These are phyloP conservation scores for Prillingera fragicola DNA, from an alignment of 1,284 basidiomycete species.

Conservation along the genomic window DNA sequence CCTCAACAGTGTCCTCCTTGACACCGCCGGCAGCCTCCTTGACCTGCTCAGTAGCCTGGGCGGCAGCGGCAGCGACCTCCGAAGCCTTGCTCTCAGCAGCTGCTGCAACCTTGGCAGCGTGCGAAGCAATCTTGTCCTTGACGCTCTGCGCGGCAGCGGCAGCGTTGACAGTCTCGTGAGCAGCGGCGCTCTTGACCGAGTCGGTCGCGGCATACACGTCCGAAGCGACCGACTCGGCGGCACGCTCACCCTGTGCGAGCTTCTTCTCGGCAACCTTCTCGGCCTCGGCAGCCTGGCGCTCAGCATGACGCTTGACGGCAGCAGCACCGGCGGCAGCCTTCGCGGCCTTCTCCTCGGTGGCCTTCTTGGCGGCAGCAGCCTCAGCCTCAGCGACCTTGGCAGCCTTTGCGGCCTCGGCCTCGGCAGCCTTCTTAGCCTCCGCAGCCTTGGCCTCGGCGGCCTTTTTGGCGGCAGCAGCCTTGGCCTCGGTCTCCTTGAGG, in stretches of 20 bases:
- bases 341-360: slow-evolving; percentile 1
- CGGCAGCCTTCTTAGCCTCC: slow-evolving; percentile 14
- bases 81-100: neutral
- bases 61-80: slow-evolving; percentile 1
- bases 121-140: slow-evolving; percentile 2
- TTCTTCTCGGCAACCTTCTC: slow-evolving; percentile 16
- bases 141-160: slow-evolving; percentile 6
- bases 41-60: slow-evolving; percentile 5
- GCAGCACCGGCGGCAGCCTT: slow-evolving; percentile 2
- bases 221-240: neutral
- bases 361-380: neutral
- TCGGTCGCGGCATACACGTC: slow-evolving; percentile 4
- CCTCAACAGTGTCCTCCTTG: slow-evolving; percentile 1
- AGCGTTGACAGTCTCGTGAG: neutral
- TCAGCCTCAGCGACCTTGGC: neutral
- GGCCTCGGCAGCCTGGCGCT: slow-evolving; percentile 1
- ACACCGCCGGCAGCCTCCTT: slow-evolving; percentile 1
- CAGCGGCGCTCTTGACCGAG: slow-evolving; percentile 1
- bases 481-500: neutral
- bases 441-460: slow-evolving; percentile 20
- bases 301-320: too few species aligned
- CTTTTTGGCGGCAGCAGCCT: slow-evolving; percentile 16
- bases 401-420: slow-evolving; percentile 13
- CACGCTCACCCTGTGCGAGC: neutral
- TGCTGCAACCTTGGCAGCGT: neutral